Evolutionary conservation across 768 basidiomycete species (phyloP).

Genomic region (Kwoniella sp.): DNA sequence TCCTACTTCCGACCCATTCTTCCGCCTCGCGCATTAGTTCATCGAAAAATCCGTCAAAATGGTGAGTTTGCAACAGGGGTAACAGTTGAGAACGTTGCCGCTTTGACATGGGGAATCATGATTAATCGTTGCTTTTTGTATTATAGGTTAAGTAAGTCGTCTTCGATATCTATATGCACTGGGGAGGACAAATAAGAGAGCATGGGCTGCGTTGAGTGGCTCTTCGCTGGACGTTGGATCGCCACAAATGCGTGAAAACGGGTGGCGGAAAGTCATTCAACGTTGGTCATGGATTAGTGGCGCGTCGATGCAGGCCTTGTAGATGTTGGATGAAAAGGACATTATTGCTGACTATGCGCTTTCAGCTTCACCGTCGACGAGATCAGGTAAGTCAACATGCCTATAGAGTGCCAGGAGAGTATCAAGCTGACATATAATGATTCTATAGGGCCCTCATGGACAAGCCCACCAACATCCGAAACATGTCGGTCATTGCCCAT

Average conservation of each 20-base stretch:
- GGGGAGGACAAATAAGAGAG: neutral
- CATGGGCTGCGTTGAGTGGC: neutral
- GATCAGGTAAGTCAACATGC: conserved; percentile 54
- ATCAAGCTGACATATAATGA: too few relatives aligned
- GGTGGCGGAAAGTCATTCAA: neutral
- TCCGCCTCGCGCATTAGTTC: conserved; percentile 11
- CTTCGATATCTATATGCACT: neutral
- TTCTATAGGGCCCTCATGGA: conserved; percentile 23
- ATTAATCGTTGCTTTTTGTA: conserved; percentile 16
- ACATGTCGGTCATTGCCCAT: conserved; percentile 61
- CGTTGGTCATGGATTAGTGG: neutral
- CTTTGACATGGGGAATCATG: conserved; percentile 24
- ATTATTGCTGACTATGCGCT: neutral
- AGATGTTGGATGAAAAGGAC: neutral
- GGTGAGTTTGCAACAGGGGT: too few relatives aligned
- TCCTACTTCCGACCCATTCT: conserved; percentile 1
- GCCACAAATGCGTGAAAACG: neutral
- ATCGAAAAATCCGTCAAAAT: conserved; percentile 42
- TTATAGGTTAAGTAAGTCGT: conserved; percentile 46
- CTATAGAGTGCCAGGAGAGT: too few relatives aligned
- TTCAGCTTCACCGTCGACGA: conserved; percentile 56
- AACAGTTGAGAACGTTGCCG: neutral
- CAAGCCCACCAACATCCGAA: conserved; percentile 56
- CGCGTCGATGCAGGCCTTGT: neutral
- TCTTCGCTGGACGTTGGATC: neutral